phyloP scores from a whole-genome alignment of 768 basidiomycete genomes.

The Sarcodon sp. region DNA sequence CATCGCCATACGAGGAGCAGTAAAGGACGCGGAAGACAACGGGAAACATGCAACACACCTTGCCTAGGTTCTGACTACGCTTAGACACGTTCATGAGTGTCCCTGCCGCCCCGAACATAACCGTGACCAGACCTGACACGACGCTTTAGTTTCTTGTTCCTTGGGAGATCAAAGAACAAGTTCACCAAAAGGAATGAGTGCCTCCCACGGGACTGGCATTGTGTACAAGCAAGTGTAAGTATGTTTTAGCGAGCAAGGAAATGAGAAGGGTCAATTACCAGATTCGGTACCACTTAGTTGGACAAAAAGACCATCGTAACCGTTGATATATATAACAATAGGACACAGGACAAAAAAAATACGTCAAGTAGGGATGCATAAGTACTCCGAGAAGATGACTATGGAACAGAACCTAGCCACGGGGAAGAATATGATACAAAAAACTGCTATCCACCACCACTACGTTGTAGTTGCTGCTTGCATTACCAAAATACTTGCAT shows the following conservation, averaged over 20 bases:
- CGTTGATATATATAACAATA: no score
- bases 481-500: conserved; percentile 39
- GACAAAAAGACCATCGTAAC: no score
- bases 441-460: no score
- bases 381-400: no score
- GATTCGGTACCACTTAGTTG: no score
- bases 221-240: not conserved
- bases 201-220: conserved; percentile 98
- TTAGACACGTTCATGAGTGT: conserved; percentile 74
- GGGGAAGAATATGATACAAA: no score
- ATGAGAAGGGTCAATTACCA: no score
- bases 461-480: conserved; percentile 24
- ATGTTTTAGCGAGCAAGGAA: no score
- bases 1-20: no score
- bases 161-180: not conserved
- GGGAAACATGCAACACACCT: conserved; percentile 33
- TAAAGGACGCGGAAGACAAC: conserved; percentile 1
- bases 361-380: no score
- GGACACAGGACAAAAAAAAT: no score
- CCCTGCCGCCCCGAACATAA: conserved; percentile 85
- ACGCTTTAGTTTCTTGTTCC: not conserved
- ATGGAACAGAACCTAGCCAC: no score
- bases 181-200: conserved; percentile 88
- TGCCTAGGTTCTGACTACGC: conserved; percentile 78
- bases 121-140: conserved; percentile 62